A percentile compares a stretch with the other conserved stretches of the same genome.
Evolutionary conservation across 495 filamentous ascomycete genomes (phyloP).

Genomic region (Daldinia childiae): DNA sequence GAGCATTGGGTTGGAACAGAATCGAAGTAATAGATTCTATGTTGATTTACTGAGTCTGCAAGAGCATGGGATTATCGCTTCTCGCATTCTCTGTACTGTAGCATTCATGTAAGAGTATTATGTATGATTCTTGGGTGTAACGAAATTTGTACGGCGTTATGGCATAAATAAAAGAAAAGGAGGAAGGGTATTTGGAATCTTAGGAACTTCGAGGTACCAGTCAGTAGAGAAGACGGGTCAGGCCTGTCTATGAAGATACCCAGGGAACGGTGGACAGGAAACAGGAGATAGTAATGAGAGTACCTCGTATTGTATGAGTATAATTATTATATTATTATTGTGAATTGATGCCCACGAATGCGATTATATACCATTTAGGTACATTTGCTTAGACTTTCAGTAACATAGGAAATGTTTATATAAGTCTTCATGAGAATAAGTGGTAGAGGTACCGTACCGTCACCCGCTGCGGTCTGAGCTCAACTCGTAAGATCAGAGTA

Average conservation of each 20-base stretch:
- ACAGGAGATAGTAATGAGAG: not conserved
- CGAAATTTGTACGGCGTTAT: not conserved
- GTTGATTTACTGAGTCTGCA: not conserved
- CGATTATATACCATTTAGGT: no score
- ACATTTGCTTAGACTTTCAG: no score
- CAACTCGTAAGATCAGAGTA: not conserved
- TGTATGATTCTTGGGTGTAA: not conserved
- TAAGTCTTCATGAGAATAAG: not conserved
- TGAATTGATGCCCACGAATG: not conserved
- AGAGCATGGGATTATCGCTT: not conserved
- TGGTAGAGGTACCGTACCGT: not conserved
- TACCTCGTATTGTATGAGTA: not conserved
- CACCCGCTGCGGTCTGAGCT: not conserved
- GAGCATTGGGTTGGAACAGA: not conserved
- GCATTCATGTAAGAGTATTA: conserved; percentile 2
- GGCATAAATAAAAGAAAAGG: not conserved
- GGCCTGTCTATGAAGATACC: not conserved
- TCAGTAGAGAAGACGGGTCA: not conserved
- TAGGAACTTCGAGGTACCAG: not conserved
- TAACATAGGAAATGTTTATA: no score
- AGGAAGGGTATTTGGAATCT: not conserved
- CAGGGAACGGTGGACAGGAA: not conserved
- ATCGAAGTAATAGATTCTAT: not conserved
- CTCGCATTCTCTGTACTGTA: not conserved
- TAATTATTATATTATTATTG: not conserved